Evolutionary conservation across 2,329 filamentous ascomycete species (phyloP), one percentile per base, ranked within the genome.

Genomic region (Pezicula carpinea): DNA sequence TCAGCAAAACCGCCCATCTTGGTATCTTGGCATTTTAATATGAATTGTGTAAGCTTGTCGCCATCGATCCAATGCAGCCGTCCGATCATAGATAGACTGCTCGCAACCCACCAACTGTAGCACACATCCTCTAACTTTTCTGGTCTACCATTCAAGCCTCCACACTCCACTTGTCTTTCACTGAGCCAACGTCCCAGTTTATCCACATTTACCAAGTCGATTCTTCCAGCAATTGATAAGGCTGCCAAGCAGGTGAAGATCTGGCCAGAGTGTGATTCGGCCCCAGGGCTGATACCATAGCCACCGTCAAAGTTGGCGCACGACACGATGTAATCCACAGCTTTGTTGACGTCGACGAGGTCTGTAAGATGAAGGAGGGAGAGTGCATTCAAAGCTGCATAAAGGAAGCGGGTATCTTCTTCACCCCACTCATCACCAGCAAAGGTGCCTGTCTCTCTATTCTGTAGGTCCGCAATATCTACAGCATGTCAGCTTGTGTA

Each of bases 61-160:
- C 83, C 79, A 70, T 99, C 89, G 63, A 99, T 95, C 93, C 93
- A 99, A 65, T 96, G 88, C 44, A 90, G 77, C 46, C 85, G 83
- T 45, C 79, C 83, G 56, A 99, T 87, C 77, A 97, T 96, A 39
- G 87, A 85, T 56, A 99, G 71, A 64, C 91, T 96, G 63, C 88
- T 92, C 62, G 92, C 72, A 38, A 97, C 93, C 93, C 93, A 99
- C 93, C 93, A 99, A 65, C 89, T 96, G 70, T 99, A 99, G 71
- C 93, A 99, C 13, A 96, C 92, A 65, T 99, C 93, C 64, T 96
- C 92, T 53, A 87, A 72, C 73, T 99, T 99, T 70, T 97, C 93
- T 0, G 93, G 93, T 41, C 93, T 79, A 3, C 93, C 93, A 64
- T 99, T 99, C 43, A 99, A 72, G 0, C 93, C 93, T 23, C 93